Evolutionary conservation across 2,329 filamentous ascomycete genomes (phyloP).

Genomic region (Botrytis fragariae): DNA sequence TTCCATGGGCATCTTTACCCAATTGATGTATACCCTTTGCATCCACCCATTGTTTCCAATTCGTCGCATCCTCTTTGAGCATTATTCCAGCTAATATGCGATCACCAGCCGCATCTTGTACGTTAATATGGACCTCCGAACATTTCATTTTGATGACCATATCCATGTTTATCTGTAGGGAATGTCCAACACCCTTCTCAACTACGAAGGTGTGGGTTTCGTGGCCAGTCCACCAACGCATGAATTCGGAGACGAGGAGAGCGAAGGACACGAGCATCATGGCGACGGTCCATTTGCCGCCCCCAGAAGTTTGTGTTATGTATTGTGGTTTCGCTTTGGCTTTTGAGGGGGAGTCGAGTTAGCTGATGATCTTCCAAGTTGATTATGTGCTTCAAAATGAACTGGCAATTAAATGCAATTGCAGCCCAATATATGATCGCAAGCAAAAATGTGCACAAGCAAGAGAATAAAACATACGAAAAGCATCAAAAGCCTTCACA

Average conservation of each 20-base stretch:
- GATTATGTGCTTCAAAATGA: not conserved
- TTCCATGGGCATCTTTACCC: constrained; percentile 54
- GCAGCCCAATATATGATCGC: not conserved
- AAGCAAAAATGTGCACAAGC: not conserved
- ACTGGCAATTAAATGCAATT: not conserved
- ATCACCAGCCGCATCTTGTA: constrained; percentile 93
- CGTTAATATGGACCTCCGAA: constrained; percentile 86
- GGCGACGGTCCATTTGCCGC: constrained; percentile 89
- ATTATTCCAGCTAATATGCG: constrained; percentile 78
- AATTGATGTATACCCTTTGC: constrained; percentile 63
- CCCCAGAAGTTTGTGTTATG: constrained; percentile 76
- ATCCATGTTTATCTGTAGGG: constrained; percentile 92
- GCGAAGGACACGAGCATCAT: constrained; percentile 72
- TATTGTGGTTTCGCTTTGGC: constrained; percentile 97
- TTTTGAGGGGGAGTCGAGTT: constrained; percentile 41
- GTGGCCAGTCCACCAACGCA: constrained; percentile 77
- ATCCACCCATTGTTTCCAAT: constrained; percentile 79
- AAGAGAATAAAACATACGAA: constrained; percentile 64
- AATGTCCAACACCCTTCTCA: constrained; percentile 83
- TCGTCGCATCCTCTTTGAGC: constrained; percentile 73
- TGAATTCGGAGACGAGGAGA: constrained; percentile 74
- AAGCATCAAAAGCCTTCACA: constrained; percentile 91
- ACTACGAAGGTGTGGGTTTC: constrained; percentile 91
- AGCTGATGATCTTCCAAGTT: not conserved
- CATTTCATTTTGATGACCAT: constrained; percentile 89